A percentile compares a stretch with the other conserved stretches of the same genome.
phyloP scores from a whole-genome alignment of 73 alveolate genomes.

The Paramecium sonneborni region DNA sequence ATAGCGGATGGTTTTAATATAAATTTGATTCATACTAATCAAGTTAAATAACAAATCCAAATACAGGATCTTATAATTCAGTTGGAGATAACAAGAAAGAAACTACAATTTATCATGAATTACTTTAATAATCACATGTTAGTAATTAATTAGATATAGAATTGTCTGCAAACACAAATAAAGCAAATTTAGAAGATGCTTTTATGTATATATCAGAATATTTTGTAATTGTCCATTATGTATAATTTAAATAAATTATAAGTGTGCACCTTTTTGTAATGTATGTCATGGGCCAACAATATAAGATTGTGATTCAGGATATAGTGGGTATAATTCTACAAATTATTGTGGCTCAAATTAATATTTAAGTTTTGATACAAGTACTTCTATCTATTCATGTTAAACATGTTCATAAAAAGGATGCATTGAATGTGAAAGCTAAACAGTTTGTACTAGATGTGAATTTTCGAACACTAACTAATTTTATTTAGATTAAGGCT shows the following conservation, averaged over 20 bases:
- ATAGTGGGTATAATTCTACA: neutral
- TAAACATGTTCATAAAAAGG: neutral
- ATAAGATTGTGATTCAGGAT: neutral
- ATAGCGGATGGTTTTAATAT: neutral
- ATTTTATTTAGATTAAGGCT: neutral
- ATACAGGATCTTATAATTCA: neutral
- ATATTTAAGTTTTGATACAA: neutral
- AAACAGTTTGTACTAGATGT: neutral
- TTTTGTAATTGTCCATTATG: neutral
- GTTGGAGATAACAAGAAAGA: neutral
- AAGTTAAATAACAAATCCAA: neutral
- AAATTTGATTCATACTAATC: neutral
- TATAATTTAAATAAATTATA: neutral
- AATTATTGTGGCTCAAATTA: neutral
- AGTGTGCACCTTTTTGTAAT: constrained; percentile 26
- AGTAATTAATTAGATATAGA: neutral
- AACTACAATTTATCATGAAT: neutral
- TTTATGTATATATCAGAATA: neutral
- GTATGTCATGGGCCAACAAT: neutral
- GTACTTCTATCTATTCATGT: neutral
- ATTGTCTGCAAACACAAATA: neutral
- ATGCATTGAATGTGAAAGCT: neutral
- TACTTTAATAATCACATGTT: neutral
- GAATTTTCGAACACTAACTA: neutral
- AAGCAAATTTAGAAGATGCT: neutral